Percentiles rank a stretch among this genome's conserved stretches.
These are phyloP conservation scores for Plasmodium vivax DNA, from an alignment of 169 alveolate species.

Conservation along the genomic window DNA sequence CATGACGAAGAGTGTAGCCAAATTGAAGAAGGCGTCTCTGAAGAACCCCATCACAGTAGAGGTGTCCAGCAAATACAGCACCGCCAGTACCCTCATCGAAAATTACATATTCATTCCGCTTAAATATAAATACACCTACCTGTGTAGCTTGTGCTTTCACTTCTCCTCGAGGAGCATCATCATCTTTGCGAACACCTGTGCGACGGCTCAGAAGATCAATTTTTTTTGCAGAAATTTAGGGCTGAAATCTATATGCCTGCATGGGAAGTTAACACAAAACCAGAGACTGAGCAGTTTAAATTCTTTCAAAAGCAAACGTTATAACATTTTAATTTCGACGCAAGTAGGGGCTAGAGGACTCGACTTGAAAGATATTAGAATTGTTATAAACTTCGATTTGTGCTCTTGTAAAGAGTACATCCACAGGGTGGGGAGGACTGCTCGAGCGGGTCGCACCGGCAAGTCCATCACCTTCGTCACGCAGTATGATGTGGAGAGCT, in stretches of 20 bases:
- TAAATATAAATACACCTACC: constrained; percentile 94
- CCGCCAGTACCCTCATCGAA: constrained; percentile 93
- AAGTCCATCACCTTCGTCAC: constrained; percentile 96
- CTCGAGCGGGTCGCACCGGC: constrained; percentile 99
- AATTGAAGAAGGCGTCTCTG: constrained; percentile 96
- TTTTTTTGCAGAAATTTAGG: constrained; percentile 91
- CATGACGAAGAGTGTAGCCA: constrained; percentile 97
- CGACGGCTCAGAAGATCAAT: constrained; percentile 90
- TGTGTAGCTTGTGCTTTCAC: constrained; percentile 89
- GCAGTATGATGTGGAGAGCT: constrained; percentile 87
- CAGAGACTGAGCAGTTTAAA: constrained; percentile 95
- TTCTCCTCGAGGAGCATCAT: constrained; percentile 83
- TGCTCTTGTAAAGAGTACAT: constrained; percentile 97
- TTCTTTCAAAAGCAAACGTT: constrained; percentile 91
- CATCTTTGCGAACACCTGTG: constrained; percentile 95
- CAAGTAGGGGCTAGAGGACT: constrained; percentile 99
- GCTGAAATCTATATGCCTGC: constrained; percentile 92
- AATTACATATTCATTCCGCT: constrained; percentile 95
- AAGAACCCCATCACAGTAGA: constrained; percentile 94
- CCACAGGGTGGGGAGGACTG: constrained; percentile 99
- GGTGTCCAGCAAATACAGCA: constrained; percentile 90
- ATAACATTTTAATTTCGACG: constrained; percentile 94
- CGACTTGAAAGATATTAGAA: constrained; percentile 97
- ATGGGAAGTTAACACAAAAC: constrained; percentile 96
- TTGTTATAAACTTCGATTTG: constrained; percentile 97